Evolutionary conservation across 1,284 basidiomycete species (phyloP).

Genomic region (Chalciporus sp.): DNA sequence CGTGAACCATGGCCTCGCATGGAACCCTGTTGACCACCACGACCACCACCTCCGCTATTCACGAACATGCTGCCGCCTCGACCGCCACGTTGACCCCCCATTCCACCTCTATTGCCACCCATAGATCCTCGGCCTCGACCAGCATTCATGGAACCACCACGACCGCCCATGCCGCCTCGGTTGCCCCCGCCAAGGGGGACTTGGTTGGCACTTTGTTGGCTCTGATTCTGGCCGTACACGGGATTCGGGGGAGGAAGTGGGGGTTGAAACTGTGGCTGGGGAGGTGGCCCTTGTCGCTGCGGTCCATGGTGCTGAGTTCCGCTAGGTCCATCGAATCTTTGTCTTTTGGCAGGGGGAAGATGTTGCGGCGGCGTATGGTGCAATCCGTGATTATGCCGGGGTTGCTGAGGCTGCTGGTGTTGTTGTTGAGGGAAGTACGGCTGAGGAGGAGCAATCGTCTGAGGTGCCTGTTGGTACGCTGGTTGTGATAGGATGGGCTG

Average conservation of each 20-base stretch:
- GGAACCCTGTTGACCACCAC: constrained; percentile 36
- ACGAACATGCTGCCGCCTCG: constrained; percentile 44
- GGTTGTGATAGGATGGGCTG: constrained; percentile 46
- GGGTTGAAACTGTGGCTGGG: constrained; percentile 46
- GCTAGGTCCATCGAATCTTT: constrained; percentile 77
- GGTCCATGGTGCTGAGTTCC: constrained; percentile 48
- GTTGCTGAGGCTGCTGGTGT: constrained; percentile 49
- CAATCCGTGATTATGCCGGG: constrained; percentile 49
- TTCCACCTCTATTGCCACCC: constrained; percentile 47
- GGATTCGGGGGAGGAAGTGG: constrained; percentile 54
- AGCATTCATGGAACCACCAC: constrained; percentile 34
- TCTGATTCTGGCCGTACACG: constrained; percentile 39
- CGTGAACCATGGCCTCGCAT: constrained; percentile 64
- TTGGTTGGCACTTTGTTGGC: constrained; percentile 46
- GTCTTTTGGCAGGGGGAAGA: constrained; percentile 79
- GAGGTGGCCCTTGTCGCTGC: constrained; percentile 36
- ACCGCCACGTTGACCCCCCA: constrained; percentile 37
- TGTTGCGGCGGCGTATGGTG: constrained; percentile 71
- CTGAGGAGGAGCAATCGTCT: constrained; percentile 40
- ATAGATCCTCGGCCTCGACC: constrained; percentile 51
- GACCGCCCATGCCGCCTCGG: constrained; percentile 39
- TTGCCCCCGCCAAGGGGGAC: constrained; percentile 45
- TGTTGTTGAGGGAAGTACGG: constrained; percentile 45
- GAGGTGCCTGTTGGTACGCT: constrained; percentile 39
- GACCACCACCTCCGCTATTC: constrained; percentile 37